Evolutionary conservation across 2,329 filamentous ascomycete genomes (phyloP), one percentile per base, ranked within the genome.

Genomic region (Xylaria sp.): DNA sequence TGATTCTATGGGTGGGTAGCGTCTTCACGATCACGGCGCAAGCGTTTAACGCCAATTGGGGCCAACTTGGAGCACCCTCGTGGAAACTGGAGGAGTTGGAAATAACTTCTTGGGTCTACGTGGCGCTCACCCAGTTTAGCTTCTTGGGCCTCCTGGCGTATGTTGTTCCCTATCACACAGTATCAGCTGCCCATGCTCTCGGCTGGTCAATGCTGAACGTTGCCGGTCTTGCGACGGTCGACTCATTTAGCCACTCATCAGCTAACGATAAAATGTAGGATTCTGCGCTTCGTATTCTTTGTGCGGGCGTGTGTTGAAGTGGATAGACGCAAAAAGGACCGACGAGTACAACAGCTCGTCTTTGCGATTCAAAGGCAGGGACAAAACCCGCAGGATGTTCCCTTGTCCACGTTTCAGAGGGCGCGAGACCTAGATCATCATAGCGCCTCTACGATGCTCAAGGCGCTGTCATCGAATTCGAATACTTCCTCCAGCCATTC

Each of bases 241-340:
- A 46, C 7, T 7, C 6, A 46, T 46, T 7, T 18, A 46, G 13
- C 41, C 41, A n/a, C n/a, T 5, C 13, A 15, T 28, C 8, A 18
- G 48, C 69, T 69, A 28, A 63, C 62, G 18, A 71, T 13, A n/a
- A 28, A 48, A 8, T n/a, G 28, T 25, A 77, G 75, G 2, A 7
- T 74, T 8, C 56, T 75, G 2, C 75, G 73, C 43, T 73, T 77
- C 36, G 58, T 72, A 56, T 71, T 79, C 33, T 78, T 76, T 59
- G 62, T 78, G 15, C 74, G 77, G 31, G 75, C 75, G 62, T 78
- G 76, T 56, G 54, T 77, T 10, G 76, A 78, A 23, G 64, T 72
- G n/a, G 72, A 75, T 46, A 70, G 72, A 33, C 57, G 55, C 33
- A 73, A 72, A 56, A 74, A 71, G 62, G 69, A 74, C 59, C 61